A percentile compares a stretch with the other conserved stretches of the same genome.
These are phyloP conservation scores for Euptelea pleiosperma DNA, from an alignment of 164 flowering plant genomes.

Conservation along the genomic window DNA sequence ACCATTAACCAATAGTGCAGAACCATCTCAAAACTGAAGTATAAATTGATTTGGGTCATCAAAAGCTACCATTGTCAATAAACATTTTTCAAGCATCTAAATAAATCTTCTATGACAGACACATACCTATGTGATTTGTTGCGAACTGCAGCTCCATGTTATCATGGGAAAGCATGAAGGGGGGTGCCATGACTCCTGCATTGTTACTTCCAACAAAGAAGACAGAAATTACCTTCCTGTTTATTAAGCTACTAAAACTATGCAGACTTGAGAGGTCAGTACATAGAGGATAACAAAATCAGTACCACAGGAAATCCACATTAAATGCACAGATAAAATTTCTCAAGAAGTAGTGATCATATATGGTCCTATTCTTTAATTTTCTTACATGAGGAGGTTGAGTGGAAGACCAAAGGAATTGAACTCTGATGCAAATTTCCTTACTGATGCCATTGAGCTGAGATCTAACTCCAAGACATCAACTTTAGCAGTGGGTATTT, in stretches of 20 bases:
- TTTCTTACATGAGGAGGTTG: slow-evolving; percentile 67
- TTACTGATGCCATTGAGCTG: slow-evolving; percentile 59
- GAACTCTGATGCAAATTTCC: slow-evolving; percentile 61
- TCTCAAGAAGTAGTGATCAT: not conserved
- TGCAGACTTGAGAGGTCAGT: not conserved
- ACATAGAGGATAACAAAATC: not conserved
- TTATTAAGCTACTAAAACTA: not conserved
- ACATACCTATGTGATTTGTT: slow-evolving; percentile 65
- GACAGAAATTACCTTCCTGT: slow-evolving; percentile 1
- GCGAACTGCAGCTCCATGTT: slow-evolving; percentile 71
- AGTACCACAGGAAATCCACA: too few relatives aligned
- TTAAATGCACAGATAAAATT: not conserved
- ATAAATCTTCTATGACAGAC: not conserved
- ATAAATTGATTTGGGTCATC: not conserved
- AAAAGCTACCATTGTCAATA: not conserved
- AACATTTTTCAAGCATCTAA: not conserved
- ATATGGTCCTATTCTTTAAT: not conserved
- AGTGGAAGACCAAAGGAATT: slow-evolving; percentile 48
- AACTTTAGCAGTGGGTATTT: slow-evolving; percentile 54
- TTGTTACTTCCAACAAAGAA: slow-evolving; percentile 51
- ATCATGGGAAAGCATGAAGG: slow-evolving; percentile 63
- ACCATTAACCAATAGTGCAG: not conserved
- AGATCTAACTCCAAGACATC: slow-evolving; percentile 82
- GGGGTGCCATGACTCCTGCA: slow-evolving; percentile 68
- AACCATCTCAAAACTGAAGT: not conserved